Conservation (phyloP, 1,139 yeast genomes). For the Kazachstania sp. region DNA sequence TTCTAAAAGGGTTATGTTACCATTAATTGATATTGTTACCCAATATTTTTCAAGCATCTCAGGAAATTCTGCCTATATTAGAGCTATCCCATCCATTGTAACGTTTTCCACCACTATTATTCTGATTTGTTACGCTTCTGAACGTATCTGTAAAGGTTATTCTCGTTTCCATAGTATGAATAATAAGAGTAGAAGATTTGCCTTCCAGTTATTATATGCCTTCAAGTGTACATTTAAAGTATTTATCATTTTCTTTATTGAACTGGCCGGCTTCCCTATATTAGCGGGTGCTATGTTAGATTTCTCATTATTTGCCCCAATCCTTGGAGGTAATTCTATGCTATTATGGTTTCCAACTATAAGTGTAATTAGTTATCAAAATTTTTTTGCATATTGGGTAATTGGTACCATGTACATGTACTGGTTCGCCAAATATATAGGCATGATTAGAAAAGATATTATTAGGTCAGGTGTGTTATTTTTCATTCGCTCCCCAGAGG, state of each 20-base stretch:
- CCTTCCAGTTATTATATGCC: slow-evolving; percentile 48
- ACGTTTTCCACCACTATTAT: slow-evolving; percentile 42
- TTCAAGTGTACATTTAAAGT: slow-evolving; percentile 62
- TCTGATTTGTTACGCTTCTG: slow-evolving; percentile 38
- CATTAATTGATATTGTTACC: slow-evolving; percentile 9
- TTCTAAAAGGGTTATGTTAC: not conserved
- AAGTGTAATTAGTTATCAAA: slow-evolving; percentile 20
- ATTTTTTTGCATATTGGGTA: slow-evolving; percentile 49
- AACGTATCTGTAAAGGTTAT: slow-evolving; percentile 38
- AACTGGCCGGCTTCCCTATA: slow-evolving; percentile 74
- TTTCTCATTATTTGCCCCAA: slow-evolving; percentile 51
- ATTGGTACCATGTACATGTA: slow-evolving; percentile 83
- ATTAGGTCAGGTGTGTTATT: slow-evolving; percentile 84
- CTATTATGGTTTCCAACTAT: slow-evolving; percentile 17
- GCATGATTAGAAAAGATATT: slow-evolving; percentile 65
- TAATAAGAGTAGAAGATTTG: slow-evolving; percentile 32
- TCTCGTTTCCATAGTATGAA: slow-evolving; percentile 41
- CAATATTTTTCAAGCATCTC: slow-evolving; percentile 16
- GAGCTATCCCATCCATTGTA: slow-evolving; percentile 38
- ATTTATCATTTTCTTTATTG: slow-evolving; percentile 64
- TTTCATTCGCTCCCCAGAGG: slow-evolving; percentile 90
- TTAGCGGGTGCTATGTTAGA: slow-evolving; percentile 78
- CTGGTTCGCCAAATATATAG: slow-evolving; percentile 74
- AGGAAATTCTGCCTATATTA: slow-evolving; percentile 18
- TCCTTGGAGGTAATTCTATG: slow-evolving; percentile 32